These are phyloP conservation scores for Castanea mollissima DNA, from an alignment of 306 rosid species.

Conservation along the genomic window DNA sequence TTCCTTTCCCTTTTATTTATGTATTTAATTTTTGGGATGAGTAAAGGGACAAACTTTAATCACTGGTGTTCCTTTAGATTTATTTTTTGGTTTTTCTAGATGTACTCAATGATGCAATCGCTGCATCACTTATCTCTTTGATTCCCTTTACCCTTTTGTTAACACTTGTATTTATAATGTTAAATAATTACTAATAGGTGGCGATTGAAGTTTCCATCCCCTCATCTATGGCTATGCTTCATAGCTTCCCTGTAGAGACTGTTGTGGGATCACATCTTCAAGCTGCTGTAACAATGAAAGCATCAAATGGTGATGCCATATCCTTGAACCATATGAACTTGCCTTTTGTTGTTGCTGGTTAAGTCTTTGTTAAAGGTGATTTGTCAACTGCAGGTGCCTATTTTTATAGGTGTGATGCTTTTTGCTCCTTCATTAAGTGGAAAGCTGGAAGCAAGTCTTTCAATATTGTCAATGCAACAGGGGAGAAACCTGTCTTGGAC, in stretches of 20 bases:
- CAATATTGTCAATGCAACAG: slow-evolving; percentile 59
- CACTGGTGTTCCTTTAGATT: background rate
- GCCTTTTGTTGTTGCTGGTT: slow-evolving; percentile 18
- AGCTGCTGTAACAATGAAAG: slow-evolving; percentile 89
- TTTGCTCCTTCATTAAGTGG: slow-evolving; percentile 76
- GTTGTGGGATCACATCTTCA: slow-evolving; percentile 80
- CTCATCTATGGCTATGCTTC: slow-evolving; percentile 76
- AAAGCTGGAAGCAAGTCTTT: slow-evolving; percentile 76
- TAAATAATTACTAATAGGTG: slow-evolving; percentile 47
- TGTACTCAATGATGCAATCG: slow-evolving; percentile 7
- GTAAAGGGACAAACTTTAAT: background rate
- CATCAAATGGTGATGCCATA: slow-evolving; percentile 63
- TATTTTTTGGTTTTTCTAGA: slow-evolving; percentile 7
- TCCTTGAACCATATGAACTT: slow-evolving; percentile 13
- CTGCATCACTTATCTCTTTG: slow-evolving; percentile 6
- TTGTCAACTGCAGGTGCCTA: slow-evolving; percentile 61
- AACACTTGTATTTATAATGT: slow-evolving; percentile 9
- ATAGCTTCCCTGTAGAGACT: slow-evolving; percentile 79
- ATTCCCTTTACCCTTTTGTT: background rate
- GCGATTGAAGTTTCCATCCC: slow-evolving; percentile 77
- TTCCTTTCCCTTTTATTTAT: no score
- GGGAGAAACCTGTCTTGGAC: slow-evolving; percentile 45
- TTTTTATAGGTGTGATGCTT: slow-evolving; percentile 81
- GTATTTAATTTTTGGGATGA: no score
- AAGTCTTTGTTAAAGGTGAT: slow-evolving; percentile 25